Base-by-base conservation (phyloP, 805 yeast genomes). In the Ogataea henricii region DNA sequence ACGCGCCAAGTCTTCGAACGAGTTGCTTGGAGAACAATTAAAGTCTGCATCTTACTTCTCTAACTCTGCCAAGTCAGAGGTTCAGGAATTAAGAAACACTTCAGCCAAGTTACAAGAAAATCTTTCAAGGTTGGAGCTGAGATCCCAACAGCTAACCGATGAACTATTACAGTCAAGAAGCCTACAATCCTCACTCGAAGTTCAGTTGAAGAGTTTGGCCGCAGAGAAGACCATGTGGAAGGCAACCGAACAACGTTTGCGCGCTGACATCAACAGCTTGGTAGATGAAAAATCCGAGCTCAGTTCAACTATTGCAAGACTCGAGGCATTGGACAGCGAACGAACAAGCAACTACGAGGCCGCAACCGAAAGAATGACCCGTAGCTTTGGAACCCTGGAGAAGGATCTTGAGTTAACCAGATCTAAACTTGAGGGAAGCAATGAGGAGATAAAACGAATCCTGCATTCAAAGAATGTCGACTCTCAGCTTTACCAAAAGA, bases 301-400 rank as follows among this genome's bases (percentile, higher is more conserved):
- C 34, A 82, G 77, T 54, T 74, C 78, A 3, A 70, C 83, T 48
- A 74, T 87, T 8, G 63, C 77, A 6, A 84, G 77, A 56, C 66
- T 88, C 38, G 92, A 87, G 63, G 59, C 81, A 2, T 60, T 81
- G 33, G 80, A 81, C 47, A 73, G 73, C 44, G 91, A 87, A 59
- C 74, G 90, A 45, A 86, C 84, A 43, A 54, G 65, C 1, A 68
- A 79, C 5, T 72, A 77, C 40, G 60, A 68, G 17, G 83, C 81
- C 32, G 59, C 83, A 4, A 72, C 81, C 17, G 65, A 70, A 12
- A 70, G 84, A 35, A 72, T 82, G 43, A 59, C 74, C 7, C 65
- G 70, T 20, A 81, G 80, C 41, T 67, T 82, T 9, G 77, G 76
- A 39, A 64, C 75, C 20, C 68, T 83, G 23, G 80, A 81, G 53